Evolutionary conservation across 75 land plant genomes (phyloP).

Genomic region (Sequoia sempervirens): DNA sequence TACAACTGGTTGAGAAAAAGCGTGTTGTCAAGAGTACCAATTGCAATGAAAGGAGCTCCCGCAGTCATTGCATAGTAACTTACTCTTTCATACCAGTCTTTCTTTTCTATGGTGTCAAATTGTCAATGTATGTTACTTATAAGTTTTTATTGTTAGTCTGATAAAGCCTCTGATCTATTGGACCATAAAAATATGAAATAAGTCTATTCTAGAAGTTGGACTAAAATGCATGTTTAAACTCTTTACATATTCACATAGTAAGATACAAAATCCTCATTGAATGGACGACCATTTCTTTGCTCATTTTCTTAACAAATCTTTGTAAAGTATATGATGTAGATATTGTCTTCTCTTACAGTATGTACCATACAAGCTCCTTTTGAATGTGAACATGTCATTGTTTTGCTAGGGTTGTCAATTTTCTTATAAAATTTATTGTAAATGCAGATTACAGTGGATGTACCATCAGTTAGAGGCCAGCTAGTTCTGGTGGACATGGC

Average conservation of each 20-base stretch:
- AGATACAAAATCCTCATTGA: not conserved
- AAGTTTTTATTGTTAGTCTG: not conserved
- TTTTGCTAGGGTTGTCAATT: not conserved
- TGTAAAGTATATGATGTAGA: not conserved
- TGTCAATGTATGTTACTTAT: not conserved
- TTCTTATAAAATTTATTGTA: not conserved
- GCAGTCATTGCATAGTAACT: conserved; percentile 49
- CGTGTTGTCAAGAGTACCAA: conserved; percentile 43
- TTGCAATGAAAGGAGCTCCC: conserved; percentile 51
- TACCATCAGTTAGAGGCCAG: conserved; percentile 38
- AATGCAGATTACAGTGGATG: conserved; percentile 37
- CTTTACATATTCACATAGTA: not conserved
- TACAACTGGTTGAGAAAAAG: conserved; percentile 36
- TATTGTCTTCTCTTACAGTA: not conserved
- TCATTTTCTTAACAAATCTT: not conserved
- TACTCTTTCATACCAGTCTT: conserved; percentile 1
- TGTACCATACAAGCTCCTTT: not conserved
- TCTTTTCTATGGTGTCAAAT: not conserved
- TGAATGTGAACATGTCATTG: not conserved
- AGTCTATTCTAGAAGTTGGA: not conserved
- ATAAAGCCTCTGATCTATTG: not conserved
- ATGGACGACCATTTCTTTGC: not conserved
- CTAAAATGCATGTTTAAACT: not conserved
- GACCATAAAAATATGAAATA: not conserved
- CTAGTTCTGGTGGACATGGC: conserved; percentile 53